Evolutionary conservation across 805 yeast genomes (phyloP).

Genomic region (Candida sonorensis): DNA sequence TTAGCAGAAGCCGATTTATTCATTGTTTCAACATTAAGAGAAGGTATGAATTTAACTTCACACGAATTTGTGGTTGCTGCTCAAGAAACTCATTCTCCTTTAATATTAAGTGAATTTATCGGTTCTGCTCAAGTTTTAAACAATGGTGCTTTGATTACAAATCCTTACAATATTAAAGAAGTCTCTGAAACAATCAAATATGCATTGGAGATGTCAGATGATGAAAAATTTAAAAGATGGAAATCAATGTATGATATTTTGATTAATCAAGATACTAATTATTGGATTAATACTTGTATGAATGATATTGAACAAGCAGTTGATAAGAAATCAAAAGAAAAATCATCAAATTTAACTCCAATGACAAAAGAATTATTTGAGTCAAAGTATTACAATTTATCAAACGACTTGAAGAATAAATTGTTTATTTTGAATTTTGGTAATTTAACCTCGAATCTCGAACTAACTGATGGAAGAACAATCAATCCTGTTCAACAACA

Average conservation of each 20-base stretch:
- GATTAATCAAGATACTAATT: slow-evolving; percentile 57
- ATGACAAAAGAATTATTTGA: slow-evolving; percentile 30
- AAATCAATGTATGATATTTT: slow-evolving; percentile 50
- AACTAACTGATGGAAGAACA: slow-evolving; percentile 26
- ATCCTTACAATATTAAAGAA: slow-evolving; percentile 81
- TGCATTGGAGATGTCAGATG: slow-evolving; percentile 58
- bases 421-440: slow-evolving; percentile 49
- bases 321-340: slow-evolving; percentile 29
- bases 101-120: slow-evolving; percentile 85
- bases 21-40: slow-evolving; percentile 86
- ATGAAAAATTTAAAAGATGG: slow-evolving; percentile 63
- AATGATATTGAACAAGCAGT: slow-evolving; percentile 44
- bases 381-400: slow-evolving; percentile 23
- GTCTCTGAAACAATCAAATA: slow-evolving; percentile 56
- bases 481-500: slow-evolving; percentile 54
- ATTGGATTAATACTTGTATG: slow-evolving; percentile 64
- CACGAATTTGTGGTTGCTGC: slow-evolving; percentile 88
- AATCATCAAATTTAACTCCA: slow-evolving; percentile 15
- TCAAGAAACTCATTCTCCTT: slow-evolving; percentile 63
- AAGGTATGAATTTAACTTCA: slow-evolving; percentile 94
- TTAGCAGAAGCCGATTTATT: slow-evolving; percentile 82
- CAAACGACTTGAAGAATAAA: slow-evolving; percentile 27
- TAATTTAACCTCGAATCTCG: slow-evolving; percentile 29
- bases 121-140: slow-evolving; percentile 82
- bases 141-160: slow-evolving; percentile 67